A percentile compares a stretch with the other conserved stretches of the same genome.
These are phyloP conservation scores for Globisporangium takayamanum DNA, from an alignment of 352 stramenopile species.

Conservation along the genomic window DNA sequence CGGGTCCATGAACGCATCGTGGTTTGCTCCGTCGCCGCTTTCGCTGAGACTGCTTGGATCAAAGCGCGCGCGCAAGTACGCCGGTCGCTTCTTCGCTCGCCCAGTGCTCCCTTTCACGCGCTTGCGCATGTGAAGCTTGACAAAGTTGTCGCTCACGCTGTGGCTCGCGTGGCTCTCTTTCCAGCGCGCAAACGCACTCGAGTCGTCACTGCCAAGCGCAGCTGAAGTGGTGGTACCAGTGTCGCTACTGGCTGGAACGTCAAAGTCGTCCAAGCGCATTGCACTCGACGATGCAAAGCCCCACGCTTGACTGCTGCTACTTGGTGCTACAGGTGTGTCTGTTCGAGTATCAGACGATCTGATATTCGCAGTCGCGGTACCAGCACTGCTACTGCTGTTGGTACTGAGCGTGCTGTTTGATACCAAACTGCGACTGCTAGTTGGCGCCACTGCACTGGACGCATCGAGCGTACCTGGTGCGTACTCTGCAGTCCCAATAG, in stretches of 20 bases:
- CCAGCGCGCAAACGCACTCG: conserved; percentile 39
- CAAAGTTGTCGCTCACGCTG: conserved; percentile 71
- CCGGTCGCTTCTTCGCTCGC: conserved; percentile 55
- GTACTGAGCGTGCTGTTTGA: not conserved
- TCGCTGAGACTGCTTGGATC: conserved; percentile 2
- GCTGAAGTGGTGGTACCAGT: not conserved
- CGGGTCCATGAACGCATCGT: conserved; percentile 17
- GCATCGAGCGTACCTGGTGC: conserved; percentile 1
- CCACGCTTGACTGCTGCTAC: conserved; percentile 16
- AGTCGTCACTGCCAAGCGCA: conserved; percentile 3
- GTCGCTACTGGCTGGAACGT: conserved; percentile 3
- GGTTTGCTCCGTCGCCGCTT: not conserved
- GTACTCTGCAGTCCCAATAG: conserved; percentile 4
- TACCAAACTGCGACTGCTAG: not conserved
- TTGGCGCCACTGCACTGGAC: not conserved
- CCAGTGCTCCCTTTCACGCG: conserved; percentile 61
- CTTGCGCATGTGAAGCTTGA: conserved; percentile 76
- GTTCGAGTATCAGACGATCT: not conserved
- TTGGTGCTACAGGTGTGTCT: not conserved
- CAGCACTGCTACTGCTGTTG: not conserved
- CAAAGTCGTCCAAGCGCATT: conserved; percentile 35
- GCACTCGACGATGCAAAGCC: conserved; percentile 25
- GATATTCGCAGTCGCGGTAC: not conserved
- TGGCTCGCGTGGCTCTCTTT: conserved; percentile 49
- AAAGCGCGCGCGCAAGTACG: conserved; percentile 48